Evolutionary conservation across 108 stramenopile species (phyloP).

Genomic region (Aureococcus anophagefferens): DNA sequence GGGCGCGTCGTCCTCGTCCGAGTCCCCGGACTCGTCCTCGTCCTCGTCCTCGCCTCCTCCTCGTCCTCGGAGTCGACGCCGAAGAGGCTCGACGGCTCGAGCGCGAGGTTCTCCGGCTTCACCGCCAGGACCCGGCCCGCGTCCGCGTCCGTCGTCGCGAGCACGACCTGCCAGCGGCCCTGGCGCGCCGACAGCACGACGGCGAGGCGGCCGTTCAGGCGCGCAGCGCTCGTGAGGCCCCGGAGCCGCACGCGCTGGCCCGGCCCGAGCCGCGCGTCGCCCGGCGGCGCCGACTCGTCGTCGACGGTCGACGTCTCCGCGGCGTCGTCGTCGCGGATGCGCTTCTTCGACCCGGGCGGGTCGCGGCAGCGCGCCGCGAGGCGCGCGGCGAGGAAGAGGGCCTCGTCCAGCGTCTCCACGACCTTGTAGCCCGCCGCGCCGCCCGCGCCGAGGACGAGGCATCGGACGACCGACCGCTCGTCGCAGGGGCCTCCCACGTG

Average conservation of each 20-base stretch:
- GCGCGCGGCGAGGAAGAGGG: not conserved
- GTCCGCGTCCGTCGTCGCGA: not conserved
- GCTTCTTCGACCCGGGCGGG: not conserved
- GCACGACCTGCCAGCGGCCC: conserved; percentile 18
- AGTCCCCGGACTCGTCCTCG: too few relatives aligned
- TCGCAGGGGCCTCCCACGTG: conserved; percentile 23
- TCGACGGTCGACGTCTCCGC: not conserved
- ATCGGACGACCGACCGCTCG: not conserved
- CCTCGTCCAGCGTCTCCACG: not conserved
- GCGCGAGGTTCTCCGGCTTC: conserved; percentile 5
- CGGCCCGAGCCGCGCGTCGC: not conserved
- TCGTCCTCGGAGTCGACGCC: too few relatives aligned
- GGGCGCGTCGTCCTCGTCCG: too few relatives aligned
- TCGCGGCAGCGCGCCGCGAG: not conserved
- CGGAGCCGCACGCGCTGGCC: conserved; percentile 12
- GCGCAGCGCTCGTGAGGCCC: not conserved
- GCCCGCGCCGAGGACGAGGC: conserved; percentile 19
- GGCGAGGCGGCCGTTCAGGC: conserved; percentile 16
- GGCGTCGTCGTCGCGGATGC: not conserved
- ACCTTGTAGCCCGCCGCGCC: conserved; percentile 8
- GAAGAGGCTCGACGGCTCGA: not conserved
- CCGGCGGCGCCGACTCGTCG: not conserved
- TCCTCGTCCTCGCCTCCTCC: too few relatives aligned
- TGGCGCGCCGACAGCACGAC: not conserved
- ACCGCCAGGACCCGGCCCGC: not conserved